Conservation (phyloP, 2,329 filamentous ascomycete species). For the Colletotrichum godetiae region DNA sequence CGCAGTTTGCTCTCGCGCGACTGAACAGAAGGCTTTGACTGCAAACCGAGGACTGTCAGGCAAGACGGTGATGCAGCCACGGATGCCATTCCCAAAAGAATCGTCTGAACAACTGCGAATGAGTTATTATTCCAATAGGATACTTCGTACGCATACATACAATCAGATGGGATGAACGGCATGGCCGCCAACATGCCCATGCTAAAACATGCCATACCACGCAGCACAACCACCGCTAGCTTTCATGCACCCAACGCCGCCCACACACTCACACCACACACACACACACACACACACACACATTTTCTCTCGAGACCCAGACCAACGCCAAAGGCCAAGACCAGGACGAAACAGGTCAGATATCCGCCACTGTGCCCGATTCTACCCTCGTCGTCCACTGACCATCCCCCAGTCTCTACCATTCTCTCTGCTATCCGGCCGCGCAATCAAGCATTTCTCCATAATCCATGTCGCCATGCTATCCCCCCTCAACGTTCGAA, state of each 20-base stretch:
- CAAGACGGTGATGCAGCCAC: neutral
- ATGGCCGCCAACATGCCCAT: neutral
- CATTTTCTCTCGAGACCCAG: neutral
- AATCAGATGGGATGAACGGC: neutral
- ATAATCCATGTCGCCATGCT: conserved; percentile 22
- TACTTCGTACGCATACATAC: neutral
- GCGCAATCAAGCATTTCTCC: conserved; percentile 23
- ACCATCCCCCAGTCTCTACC: neutral
- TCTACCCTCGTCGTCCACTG: neutral
- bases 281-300: neutral
- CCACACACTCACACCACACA: neutral
- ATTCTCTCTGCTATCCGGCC: conserved; percentile 6
- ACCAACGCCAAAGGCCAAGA: neutral
- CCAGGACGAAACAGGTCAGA: conserved; percentile 31
- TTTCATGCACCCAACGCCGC: neutral
- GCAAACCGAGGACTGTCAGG: neutral
- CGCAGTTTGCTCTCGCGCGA: neutral
- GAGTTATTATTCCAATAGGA: neutral
- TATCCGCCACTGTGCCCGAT: conserved; percentile 21
- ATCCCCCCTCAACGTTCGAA: neutral
- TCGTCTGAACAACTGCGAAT: neutral
- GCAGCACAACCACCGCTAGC: neutral
- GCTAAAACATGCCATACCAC: neutral
- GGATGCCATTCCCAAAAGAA: neutral
- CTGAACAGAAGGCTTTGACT: neutral